Evolutionary conservation across 2,329 filamentous ascomycete genomes (phyloP).

Genomic region (Huntiella moniliformis): DNA sequence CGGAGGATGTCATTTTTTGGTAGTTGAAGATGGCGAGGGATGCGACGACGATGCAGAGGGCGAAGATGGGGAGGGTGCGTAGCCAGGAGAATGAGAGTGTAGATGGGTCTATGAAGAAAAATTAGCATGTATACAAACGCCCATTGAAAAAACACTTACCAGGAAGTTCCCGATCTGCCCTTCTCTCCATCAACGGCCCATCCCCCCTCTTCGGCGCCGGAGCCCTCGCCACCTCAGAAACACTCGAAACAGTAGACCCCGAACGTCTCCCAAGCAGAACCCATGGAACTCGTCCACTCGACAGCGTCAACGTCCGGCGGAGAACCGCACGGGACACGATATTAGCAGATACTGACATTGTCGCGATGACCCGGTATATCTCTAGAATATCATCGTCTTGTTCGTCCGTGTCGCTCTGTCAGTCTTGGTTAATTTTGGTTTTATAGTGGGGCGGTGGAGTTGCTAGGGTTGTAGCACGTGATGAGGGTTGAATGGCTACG

Average conservation of each 20-base stretch:
- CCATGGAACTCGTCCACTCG: background rate
- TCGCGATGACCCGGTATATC: background rate
- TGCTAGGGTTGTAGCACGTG: background rate
- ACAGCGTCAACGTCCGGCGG: slow-evolving; percentile 2
- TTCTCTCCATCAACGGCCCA: slow-evolving; percentile 45
- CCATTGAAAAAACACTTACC: slow-evolving; percentile 21
- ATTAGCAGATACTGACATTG: background rate
- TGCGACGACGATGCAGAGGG: slow-evolving; percentile 47
- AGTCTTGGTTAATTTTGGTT: too few relatives aligned
- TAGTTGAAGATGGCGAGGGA: slow-evolving; percentile 96
- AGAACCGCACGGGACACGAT: slow-evolving; percentile 11
- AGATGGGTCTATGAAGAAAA: slow-evolving; percentile 20
- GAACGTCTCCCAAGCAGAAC: slow-evolving; percentile 21
- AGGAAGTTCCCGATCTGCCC: slow-evolving; percentile 47
- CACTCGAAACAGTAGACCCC: too few relatives aligned
- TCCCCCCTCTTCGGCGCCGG: slow-evolving; percentile 39
- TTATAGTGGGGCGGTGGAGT: too few relatives aligned
- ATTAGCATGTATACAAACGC: background rate
- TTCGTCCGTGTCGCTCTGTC: too few relatives aligned
- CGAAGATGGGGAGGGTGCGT: slow-evolving; percentile 64
- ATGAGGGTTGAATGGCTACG: background rate
- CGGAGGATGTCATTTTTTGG: slow-evolving; percentile 76
- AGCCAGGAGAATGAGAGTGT: slow-evolving; percentile 40
- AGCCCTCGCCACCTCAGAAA: too few relatives aligned
- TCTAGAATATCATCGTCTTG: too few relatives aligned